Percentiles rank a stretch among this genome's conserved stretches.
These are phyloP conservation scores for Neurospora sp. DNA, from an alignment of 2,329 filamentous ascomycete species.

Conservation along the genomic window DNA sequence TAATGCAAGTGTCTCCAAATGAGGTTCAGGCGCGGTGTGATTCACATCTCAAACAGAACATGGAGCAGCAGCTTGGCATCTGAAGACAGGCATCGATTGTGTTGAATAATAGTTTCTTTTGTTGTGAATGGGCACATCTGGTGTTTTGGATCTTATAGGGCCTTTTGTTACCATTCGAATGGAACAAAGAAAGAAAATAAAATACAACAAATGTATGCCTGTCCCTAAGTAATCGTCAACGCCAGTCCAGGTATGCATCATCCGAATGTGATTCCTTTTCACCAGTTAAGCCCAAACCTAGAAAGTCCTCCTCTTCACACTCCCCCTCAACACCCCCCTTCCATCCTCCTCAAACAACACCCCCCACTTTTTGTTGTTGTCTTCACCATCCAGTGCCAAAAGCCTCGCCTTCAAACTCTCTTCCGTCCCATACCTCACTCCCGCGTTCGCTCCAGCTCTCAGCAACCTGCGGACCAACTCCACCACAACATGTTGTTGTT, in stretches of 20 bases:
- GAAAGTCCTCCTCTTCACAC: background rate
- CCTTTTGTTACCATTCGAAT: background rate
- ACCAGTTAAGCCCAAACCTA: background rate
- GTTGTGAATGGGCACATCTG: background rate
- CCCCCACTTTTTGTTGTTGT: background rate
- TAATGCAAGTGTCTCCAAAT: background rate
- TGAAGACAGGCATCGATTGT: background rate
- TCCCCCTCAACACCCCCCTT: background rate
- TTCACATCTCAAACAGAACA: background rate
- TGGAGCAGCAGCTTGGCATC: background rate
- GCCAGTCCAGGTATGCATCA: too few relatives aligned
- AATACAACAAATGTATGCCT: too few relatives aligned
- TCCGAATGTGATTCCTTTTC: background rate
- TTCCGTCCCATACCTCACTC: background rate
- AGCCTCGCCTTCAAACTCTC: conserved; percentile 3
- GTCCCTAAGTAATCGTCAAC: too few relatives aligned
- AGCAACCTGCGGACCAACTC: conserved; percentile 8
- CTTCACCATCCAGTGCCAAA: background rate
- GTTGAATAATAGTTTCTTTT: background rate
- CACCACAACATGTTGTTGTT: background rate
- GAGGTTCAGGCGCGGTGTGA: background rate
- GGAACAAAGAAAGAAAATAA: background rate
- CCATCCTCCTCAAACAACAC: background rate
- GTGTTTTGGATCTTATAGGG: background rate
- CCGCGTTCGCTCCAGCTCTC: conserved; percentile 3